These are phyloP conservation scores for Marasmius sp. DNA, from an alignment of 1,284 basidiomycete genomes.

Conservation along the genomic window DNA sequence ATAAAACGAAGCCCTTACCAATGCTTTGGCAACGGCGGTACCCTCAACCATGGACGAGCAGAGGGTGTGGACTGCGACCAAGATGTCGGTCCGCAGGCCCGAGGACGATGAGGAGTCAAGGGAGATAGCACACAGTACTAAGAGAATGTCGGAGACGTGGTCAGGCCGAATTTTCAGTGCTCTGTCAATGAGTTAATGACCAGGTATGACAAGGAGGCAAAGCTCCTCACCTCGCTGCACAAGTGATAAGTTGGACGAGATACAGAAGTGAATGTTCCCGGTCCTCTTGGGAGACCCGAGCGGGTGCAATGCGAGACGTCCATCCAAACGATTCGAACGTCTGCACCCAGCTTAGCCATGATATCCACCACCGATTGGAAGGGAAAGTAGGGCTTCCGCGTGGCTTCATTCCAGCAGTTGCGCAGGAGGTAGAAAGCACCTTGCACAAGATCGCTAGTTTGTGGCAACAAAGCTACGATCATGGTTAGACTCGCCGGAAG, in stretches of 20 bases:
- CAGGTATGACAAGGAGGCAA: background rate
- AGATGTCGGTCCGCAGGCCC: slow-evolving; percentile 46
- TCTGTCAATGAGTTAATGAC: background rate
- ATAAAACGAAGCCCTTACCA: slow-evolving; percentile 16
- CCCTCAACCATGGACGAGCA: slow-evolving; percentile 38
- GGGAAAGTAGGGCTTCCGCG: slow-evolving; percentile 19
- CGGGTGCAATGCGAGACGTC: background rate
- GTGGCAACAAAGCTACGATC: slow-evolving; percentile 15
- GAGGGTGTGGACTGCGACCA: slow-evolving; percentile 43
- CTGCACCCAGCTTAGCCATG: slow-evolving; percentile 18
- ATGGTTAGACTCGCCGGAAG: background rate
- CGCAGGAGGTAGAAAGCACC: slow-evolving; percentile 25
- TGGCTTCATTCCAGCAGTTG: slow-evolving; percentile 24
- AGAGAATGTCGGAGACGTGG: slow-evolving; percentile 51
- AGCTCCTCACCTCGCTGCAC: slow-evolving; percentile 44
- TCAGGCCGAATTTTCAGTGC: slow-evolving; percentile 5
- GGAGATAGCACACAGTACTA: slow-evolving; percentile 52
- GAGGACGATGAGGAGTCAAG: slow-evolving; percentile 50
- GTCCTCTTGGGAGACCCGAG: background rate
- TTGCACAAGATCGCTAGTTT: slow-evolving; percentile 14
- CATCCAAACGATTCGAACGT: background rate
- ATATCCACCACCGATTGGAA: slow-evolving; percentile 21
- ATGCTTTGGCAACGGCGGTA: slow-evolving; percentile 25
- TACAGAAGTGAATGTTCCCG: slow-evolving; percentile 31
- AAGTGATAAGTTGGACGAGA: slow-evolving; percentile 43